A percentile compares a stretch with the other conserved stretches of the same genome.
Conservation (phyloP, 257 asterid species). For the Coffea canephora region DNA sequence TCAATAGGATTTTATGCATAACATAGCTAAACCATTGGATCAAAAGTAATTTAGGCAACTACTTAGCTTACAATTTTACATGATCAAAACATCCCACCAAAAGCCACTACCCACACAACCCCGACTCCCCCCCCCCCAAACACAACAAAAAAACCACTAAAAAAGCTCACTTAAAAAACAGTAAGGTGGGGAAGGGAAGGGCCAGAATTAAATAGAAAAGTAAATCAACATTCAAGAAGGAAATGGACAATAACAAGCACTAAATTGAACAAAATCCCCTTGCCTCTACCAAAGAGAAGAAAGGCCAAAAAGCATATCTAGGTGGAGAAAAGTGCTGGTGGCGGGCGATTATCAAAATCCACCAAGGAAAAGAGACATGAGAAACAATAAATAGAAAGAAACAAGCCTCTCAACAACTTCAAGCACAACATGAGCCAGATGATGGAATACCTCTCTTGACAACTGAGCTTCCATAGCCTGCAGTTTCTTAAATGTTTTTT, state of each 20-base stretch:
- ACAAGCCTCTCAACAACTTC: not conserved
- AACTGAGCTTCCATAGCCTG: slow-evolving; percentile 75
- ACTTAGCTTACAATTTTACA: not conserved
- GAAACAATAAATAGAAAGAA: slow-evolving; percentile 1
- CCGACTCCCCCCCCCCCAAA: not conserved
- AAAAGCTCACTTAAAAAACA: not conserved
- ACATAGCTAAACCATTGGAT: not conserved
- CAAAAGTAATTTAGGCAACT: not conserved
- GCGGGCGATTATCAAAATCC: not conserved
- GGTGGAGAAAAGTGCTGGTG: not conserved
- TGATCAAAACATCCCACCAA: not conserved
- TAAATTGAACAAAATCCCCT: not conserved
- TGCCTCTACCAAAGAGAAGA: not conserved
- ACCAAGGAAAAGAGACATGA: not conserved
- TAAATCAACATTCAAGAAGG: not conserved
- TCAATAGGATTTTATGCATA: not conserved
- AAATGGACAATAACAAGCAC: not conserved
- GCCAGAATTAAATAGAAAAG: not conserved
- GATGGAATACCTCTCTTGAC: slow-evolving; percentile 61
- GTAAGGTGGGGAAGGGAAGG: not conserved
- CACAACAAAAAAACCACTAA: not conserved
- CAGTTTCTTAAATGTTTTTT: slow-evolving; percentile 62
- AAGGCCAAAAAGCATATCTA: not conserved
- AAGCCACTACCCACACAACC: not conserved
- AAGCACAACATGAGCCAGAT: slow-evolving; percentile 9